phyloP scores from a whole-genome alignment of 1,139 yeast species.

The Fermentozyma sake region DNA sequence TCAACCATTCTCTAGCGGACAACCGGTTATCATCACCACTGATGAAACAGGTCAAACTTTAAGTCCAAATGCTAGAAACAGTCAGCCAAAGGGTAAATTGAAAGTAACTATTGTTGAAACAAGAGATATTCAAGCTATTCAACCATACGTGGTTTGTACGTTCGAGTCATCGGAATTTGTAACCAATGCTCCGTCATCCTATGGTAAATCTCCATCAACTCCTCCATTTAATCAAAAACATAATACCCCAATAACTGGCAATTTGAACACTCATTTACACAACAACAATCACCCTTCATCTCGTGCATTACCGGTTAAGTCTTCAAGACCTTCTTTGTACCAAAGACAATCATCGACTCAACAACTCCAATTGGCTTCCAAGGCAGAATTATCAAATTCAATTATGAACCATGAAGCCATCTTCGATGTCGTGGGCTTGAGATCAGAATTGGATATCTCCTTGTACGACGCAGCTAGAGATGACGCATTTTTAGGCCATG shows the following conservation, averaged over 20 bases:
- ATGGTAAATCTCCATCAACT: slow-evolving; percentile 36
- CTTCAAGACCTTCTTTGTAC: slow-evolving; percentile 43
- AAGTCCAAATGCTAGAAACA: slow-evolving; percentile 21
- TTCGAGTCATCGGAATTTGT: slow-evolving; percentile 91
- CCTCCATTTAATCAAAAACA: slow-evolving; percentile 10
- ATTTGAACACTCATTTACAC: slow-evolving; percentile 9
- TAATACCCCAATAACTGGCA: slow-evolving; percentile 13
- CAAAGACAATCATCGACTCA: slow-evolving; percentile 67
- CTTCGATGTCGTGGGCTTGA: slow-evolving; percentile 84
- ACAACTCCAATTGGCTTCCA: slow-evolving; percentile 38
- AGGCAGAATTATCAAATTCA: slow-evolving; percentile 3
- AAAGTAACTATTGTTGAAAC: slow-evolving; percentile 81
- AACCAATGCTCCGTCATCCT: slow-evolving; percentile 72
- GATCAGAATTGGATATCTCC: slow-evolving; percentile 79
- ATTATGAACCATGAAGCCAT: slow-evolving; percentile 40
- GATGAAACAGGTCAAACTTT: slow-evolving; percentile 41
- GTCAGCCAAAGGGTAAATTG: slow-evolving; percentile 74
- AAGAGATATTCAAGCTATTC: slow-evolving; percentile 54
- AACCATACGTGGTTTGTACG: slow-evolving; percentile 90
- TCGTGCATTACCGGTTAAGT: slow-evolving; percentile 14
- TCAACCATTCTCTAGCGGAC: slow-evolving; percentile 14
- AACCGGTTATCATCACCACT: slow-evolving; percentile 42
- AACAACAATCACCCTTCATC: slow-evolving; percentile 9
- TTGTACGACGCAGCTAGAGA: slow-evolving; percentile 80
- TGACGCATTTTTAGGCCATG: slow-evolving; percentile 84